These are phyloP conservation scores for Ustulina deusta DNA, from an alignment of 2,329 filamentous ascomycete genomes.

Conservation along the genomic window DNA sequence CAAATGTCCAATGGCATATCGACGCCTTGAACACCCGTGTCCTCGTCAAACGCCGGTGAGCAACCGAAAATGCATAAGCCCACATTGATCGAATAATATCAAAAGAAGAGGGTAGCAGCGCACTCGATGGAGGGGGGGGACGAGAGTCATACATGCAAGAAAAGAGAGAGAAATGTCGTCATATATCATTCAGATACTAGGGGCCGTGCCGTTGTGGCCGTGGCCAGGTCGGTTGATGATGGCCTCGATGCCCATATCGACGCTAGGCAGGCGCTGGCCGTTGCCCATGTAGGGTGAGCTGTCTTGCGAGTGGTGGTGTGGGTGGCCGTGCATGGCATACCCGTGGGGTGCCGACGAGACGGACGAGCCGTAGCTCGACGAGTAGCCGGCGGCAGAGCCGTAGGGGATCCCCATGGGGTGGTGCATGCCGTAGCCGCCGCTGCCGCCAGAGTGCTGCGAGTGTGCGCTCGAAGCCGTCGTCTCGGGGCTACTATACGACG, in stretches of 20 bases:
- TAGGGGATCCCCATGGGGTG: constrained; percentile 35
- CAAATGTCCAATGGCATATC: constrained; percentile 11
- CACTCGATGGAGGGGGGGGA: constrained; percentile 2
- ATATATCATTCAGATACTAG: constrained; percentile 34
- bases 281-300: constrained; percentile 62
- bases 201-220: constrained; percentile 28
- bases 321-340: constrained; percentile 47
- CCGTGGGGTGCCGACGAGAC: constrained; percentile 56
- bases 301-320: constrained; percentile 53
- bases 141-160: constrained; percentile 26
- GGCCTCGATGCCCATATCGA: constrained; percentile 71
- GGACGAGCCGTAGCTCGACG: constrained; percentile 64
- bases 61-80: constrained; percentile 26
- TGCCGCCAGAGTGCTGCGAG: constrained; percentile 46
- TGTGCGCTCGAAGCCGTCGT: constrained; percentile 59
- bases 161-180: constrained; percentile 1
- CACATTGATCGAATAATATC: constrained; percentile 3
- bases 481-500: constrained; percentile 68
- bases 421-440: constrained; percentile 46
- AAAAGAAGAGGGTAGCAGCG: constrained; percentile 15
- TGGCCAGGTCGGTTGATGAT: constrained; percentile 65
- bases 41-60: constrained; percentile 20
- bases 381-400: constrained; percentile 43
- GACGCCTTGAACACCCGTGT: constrained; percentile 26
- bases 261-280: constrained; percentile 63